Conservation (phyloP, 768 basidiomycete species). For the Boletales sp. region DNA sequence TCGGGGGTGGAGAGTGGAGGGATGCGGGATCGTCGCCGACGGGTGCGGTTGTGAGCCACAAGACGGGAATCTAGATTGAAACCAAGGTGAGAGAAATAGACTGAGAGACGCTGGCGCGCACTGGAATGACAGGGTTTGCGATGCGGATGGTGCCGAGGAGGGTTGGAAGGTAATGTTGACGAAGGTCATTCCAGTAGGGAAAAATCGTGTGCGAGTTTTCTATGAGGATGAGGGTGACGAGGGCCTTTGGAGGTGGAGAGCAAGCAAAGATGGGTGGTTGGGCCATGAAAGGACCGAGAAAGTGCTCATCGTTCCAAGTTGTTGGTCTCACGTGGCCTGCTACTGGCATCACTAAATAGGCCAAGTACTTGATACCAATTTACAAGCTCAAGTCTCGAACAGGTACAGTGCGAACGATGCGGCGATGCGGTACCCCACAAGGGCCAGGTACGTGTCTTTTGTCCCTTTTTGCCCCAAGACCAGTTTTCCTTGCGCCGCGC, state of each 20-base stretch:
- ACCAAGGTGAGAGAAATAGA: slow-evolving; percentile 1
- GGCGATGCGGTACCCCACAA: too few relatives aligned
- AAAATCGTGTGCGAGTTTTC: slow-evolving; percentile 52
- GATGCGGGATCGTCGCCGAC: slow-evolving; percentile 26
- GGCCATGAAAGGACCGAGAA: slow-evolving; percentile 1
- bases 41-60: slow-evolving; percentile 46
- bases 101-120: slow-evolving; percentile 26
- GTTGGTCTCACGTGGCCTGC: neutral
- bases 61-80: slow-evolving; percentile 30
- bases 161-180: slow-evolving; percentile 41
- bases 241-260: slow-evolving; percentile 13
- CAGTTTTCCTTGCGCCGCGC: too few relatives aligned
- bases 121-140: slow-evolving; percentile 38
- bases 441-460: too few relatives aligned
- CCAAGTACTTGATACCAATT: too few relatives aligned
- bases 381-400: too few relatives aligned
- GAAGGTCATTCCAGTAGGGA: slow-evolving; percentile 46
- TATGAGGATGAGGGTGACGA: slow-evolving; percentile 45
- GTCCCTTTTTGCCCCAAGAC: too few relatives aligned
- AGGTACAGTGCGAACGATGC: too few relatives aligned
- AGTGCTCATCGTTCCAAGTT: too few relatives aligned
- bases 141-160: slow-evolving; percentile 41
- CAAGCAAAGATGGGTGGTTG: slow-evolving; percentile 22
- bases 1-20: slow-evolving; percentile 27
- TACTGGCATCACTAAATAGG: too few relatives aligned